A percentile compares a stretch with the other conserved stretches of the same genome.
phyloP scores from a whole-genome alignment of 768 basidiomycete genomes.

The Brasilioporus rufonigricans region DNA sequence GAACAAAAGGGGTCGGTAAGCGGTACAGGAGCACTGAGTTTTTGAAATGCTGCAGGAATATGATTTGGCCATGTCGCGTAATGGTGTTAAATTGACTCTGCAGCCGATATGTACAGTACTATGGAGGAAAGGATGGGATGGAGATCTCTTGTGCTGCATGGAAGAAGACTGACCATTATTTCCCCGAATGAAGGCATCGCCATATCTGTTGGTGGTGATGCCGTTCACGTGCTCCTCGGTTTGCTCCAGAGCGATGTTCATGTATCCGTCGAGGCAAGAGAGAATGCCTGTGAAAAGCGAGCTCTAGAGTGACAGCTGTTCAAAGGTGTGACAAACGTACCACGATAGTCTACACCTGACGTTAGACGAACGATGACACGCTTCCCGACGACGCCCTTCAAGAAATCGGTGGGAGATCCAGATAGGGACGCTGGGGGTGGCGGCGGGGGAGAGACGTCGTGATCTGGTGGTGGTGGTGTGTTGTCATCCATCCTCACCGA shows the following conservation, averaged over 20 bases:
- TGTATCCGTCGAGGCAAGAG: constrained; percentile 96
- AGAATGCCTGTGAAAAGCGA: constrained; percentile 63
- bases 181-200: constrained; percentile 93
- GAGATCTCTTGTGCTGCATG: no score
- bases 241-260: constrained; percentile 98
- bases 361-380: constrained; percentile 88
- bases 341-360: constrained; percentile 91
- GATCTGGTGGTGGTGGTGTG: constrained; percentile 39
- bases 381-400: constrained; percentile 97
- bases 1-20: not conserved
- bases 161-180: constrained; percentile 68
- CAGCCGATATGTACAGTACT: constrained; percentile 82
- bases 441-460: constrained; percentile 46
- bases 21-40: not conserved
- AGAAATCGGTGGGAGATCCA: constrained; percentile 89
- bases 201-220: constrained; percentile 81
- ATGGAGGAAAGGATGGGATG: not conserved
- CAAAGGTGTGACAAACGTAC: constrained; percentile 39
- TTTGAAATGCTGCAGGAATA: not conserved
- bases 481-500: constrained; percentile 25
- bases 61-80: not conserved
- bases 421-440: constrained; percentile 48
- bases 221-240: constrained; percentile 96
- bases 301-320: not conserved
- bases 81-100: constrained; percentile 57